Evolutionary conservation across 441 rosid genomes (phyloP).

Genomic region (Francoa sonchifolia): DNA sequence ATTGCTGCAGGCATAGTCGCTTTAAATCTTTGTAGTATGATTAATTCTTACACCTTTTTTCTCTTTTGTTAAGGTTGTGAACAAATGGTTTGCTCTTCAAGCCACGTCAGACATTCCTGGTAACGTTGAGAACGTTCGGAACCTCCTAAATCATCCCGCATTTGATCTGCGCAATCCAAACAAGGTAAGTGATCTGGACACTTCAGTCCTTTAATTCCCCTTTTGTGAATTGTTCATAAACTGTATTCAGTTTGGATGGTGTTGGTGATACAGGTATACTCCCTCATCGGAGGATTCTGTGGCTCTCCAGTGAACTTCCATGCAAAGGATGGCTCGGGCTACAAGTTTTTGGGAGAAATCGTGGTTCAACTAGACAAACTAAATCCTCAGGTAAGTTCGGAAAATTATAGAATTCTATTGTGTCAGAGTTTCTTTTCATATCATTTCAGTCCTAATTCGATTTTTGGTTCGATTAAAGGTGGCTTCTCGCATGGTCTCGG

Average conservation of each 20-base stretch:
- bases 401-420: background rate
- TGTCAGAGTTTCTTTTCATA: background rate
- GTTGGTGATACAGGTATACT: conserved; percentile 41
- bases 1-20: conserved; percentile 5
- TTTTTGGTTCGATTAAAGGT: conserved; percentile 29
- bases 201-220: too few relatives aligned
- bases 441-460: background rate
- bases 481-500: conserved; percentile 87
- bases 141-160: conserved; percentile 68
- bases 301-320: conserved; percentile 87
- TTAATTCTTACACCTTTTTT: conserved; percentile 3
- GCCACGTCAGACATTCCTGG: conserved; percentile 72
- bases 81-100: conserved; percentile 95
- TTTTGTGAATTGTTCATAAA: too few relatives aligned
- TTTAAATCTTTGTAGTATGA: conserved; percentile 1
- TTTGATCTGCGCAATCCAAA: conserved; percentile 89
- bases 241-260: background rate
- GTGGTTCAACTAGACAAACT: conserved; percentile 81
- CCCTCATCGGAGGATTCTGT: conserved; percentile 79
- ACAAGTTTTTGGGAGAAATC: conserved; percentile 80
- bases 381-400: conserved; percentile 66
- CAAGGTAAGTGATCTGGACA: conserved; percentile 46
- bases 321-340: conserved; percentile 92
- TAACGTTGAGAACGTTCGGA: conserved; percentile 66
- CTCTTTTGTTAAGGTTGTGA: conserved; percentile 87